Percentiles rank a stretch among this genome's conserved stretches.
Evolutionary conservation across 1,284 basidiomycete genomes (phyloP).

Genomic region (Melampsora larici-populina): DNA sequence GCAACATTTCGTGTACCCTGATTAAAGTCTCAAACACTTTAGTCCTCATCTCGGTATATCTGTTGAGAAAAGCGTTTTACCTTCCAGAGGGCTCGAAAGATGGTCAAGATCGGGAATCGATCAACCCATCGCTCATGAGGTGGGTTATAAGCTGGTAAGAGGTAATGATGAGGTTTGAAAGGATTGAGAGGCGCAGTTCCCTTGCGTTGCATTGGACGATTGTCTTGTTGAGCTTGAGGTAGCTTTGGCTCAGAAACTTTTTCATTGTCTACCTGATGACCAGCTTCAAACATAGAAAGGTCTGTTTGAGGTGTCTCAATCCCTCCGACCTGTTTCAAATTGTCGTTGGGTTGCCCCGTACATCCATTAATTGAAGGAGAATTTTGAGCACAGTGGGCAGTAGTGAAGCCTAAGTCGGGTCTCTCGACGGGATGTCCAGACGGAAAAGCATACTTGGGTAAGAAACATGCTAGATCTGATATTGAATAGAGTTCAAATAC

Average conservation of each 20-base stretch:
- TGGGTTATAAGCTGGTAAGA: constrained; percentile 32
- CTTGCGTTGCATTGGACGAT: neutral
- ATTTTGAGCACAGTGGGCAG: neutral
- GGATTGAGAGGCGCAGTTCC: constrained; percentile 5
- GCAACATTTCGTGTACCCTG: constrained; percentile 17
- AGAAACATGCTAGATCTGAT: constrained; percentile 33
- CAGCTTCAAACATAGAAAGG: too few species aligned
- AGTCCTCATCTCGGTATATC: too few species aligned
- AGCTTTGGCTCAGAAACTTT: neutral
- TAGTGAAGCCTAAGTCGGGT: constrained; percentile 10
- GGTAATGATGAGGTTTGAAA: constrained; percentile 18
- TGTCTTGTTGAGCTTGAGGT: neutral
- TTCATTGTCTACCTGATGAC: neutral
- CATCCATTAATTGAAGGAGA: too few species aligned
- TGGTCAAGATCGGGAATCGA: neutral
- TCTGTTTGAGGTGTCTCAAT: too few species aligned
- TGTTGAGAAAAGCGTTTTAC: too few species aligned
- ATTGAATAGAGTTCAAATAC: neutral
- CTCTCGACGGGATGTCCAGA: constrained; percentile 8
- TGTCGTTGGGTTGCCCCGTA: neutral
- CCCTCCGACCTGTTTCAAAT: too few species aligned
- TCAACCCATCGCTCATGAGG: constrained; percentile 7
- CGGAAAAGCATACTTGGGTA: constrained; percentile 32
- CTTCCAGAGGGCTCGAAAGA: constrained; percentile 25
- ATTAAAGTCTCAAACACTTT: neutral